Base-by-base conservation (phyloP, 2,329 filamentous ascomycete genomes). In the Fusarium anthophilum region DNA sequence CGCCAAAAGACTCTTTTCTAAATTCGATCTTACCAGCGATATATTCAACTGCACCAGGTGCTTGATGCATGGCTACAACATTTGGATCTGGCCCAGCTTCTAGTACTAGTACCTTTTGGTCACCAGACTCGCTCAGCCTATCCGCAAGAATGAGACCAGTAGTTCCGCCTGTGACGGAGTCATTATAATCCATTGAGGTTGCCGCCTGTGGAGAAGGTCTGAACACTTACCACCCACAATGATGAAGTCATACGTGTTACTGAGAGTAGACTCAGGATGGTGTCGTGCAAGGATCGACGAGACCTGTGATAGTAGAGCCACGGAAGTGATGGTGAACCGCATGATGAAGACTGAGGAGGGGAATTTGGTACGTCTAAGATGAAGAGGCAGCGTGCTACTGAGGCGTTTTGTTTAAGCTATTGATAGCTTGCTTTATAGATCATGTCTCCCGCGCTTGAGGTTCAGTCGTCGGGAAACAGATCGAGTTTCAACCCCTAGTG, bases 11-110 rank as follows among this genome's bases (percentile, higher is more conserved):
- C 24, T 8, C 3, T 9, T 28, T 9, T 1, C 20, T 38, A 8
- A 4, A 28, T 20, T 18, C 2, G 1, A 1, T 3, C 5, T 10
- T 56, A 63, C 66, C 66, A 26, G 50, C 43, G 3, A 69, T 45
- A 5, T 69, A 24, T 4, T 51, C 17, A 17, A 69, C 67, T 3
- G 64, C 66, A 8, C 66, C 66, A 11, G 67, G 8, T 0, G 56
- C 64, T 39, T 63, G 48, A 3, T 69, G 54, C 3, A 66, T 66
- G 14, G 64, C 64, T 14, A 69, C 66, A 8, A 51, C 32, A 0
- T 69, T 62, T 5, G 64, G 64, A 32, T 69, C 66, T 12, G 66
- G 56, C 2, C 66, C 66, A 5, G 66, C 66, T 45, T 69, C 66
- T 0, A 69, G 44, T 1, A 69, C 63, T 8, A 69, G 50, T 3